Evolutionary conservation across 1,284 basidiomycete species (phyloP).

Genomic region (Marasmius fiardii): DNA sequence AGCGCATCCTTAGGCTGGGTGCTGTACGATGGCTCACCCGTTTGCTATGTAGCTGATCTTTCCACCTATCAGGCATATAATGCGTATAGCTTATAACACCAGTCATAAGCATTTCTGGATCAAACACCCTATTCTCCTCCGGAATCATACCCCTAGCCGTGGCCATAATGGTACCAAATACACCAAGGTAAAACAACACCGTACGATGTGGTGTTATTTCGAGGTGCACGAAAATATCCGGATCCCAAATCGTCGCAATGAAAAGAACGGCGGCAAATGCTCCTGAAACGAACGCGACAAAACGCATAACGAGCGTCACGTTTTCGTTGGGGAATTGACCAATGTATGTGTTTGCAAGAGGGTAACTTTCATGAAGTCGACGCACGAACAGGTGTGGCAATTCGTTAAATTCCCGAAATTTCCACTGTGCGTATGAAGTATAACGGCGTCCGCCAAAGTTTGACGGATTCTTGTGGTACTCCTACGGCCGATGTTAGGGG

Average conservation of each 20-base stretch:
- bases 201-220: slow-evolving; percentile 93
- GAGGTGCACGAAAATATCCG: slow-evolving; percentile 89
- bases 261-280: slow-evolving; percentile 95
- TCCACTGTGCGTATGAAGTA: slow-evolving; percentile 95
- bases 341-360: slow-evolving; percentile 90
- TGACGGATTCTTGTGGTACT: slow-evolving; percentile 98
- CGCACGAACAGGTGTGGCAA: slow-evolving; percentile 90
- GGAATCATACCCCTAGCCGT: slow-evolving; percentile 94
- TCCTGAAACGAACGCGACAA: slow-evolving; percentile 93
- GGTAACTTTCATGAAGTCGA: slow-evolving; percentile 85
- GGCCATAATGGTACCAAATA: slow-evolving; percentile 88
- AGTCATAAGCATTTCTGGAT: slow-evolving; percentile 88
- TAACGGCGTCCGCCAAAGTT: slow-evolving; percentile 90
- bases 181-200: slow-evolving; percentile 87
- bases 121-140: slow-evolving; percentile 90
- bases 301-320: slow-evolving; percentile 85
- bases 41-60: slow-evolving; percentile 85
- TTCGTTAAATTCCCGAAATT: slow-evolving; percentile 99
- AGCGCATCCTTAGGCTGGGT: slow-evolving; percentile 6
- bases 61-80: slow-evolving; percentile 94
- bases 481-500: slow-evolving; percentile 44
- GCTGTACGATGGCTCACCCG: slow-evolving; percentile 44
- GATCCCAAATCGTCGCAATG: slow-evolving; percentile 88
- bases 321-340: slow-evolving; percentile 98
- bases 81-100: slow-evolving; percentile 94